A percentile compares a stretch with the other conserved stretches of the same genome.
Evolutionary conservation across 495 filamentous ascomycete species (phyloP).

Genomic region (Pseudoneurospora amorphoporcata): DNA sequence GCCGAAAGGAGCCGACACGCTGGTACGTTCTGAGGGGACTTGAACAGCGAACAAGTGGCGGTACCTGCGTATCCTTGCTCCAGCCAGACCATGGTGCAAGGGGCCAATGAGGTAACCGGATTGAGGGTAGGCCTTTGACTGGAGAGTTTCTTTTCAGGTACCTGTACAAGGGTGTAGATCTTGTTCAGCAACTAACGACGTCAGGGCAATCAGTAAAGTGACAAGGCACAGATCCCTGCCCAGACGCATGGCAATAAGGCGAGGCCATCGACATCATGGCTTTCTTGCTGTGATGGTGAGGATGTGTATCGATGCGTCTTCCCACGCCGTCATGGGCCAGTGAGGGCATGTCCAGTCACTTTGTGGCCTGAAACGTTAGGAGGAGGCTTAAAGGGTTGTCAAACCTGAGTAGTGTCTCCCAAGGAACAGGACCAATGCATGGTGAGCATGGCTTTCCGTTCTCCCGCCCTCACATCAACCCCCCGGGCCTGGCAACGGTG

Average conservation of each 20-base stretch:
- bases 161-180: background rate
- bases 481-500: background rate
- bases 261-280: background rate
- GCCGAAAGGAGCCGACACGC: conserved; percentile 4
- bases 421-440: background rate
- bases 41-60: background rate
- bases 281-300: background rate
- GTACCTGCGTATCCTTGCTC: background rate
- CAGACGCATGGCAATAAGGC: background rate
- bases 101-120: background rate
- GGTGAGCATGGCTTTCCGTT: background rate
- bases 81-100: background rate
- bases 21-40: background rate
- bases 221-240: background rate
- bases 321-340: background rate
- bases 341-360: background rate
- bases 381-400: background rate
- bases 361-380: background rate
- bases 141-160: background rate
- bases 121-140: background rate
- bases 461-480: background rate
- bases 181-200: background rate
- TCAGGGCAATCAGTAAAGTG: background rate
- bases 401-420: background rate
- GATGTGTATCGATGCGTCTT: background rate